A percentile compares a stretch with the other conserved stretches of the same genome.
These are phyloP conservation scores for Calonectria naviculata DNA, from an alignment of 2,329 filamentous ascomycete genomes.

Conservation along the genomic window DNA sequence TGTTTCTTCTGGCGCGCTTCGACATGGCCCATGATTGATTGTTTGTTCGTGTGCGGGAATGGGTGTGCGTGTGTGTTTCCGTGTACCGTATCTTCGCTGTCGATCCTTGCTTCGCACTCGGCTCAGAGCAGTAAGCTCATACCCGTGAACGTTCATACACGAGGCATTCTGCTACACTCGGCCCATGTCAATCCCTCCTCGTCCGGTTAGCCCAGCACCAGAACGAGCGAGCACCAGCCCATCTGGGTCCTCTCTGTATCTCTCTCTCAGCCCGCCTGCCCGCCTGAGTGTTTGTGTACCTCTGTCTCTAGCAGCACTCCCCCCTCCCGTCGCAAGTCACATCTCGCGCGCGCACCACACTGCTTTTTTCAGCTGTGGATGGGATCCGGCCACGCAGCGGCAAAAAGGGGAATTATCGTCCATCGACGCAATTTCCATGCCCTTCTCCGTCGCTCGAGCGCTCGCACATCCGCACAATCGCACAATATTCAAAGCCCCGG, in stretches of 20 bases:
- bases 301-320: slow-evolving; percentile 10
- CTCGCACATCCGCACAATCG: neutral
- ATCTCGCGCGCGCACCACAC: slow-evolving; percentile 1
- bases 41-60: neutral
- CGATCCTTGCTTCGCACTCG: slow-evolving; percentile 15
- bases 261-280: neutral
- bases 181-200: slow-evolving; percentile 9
- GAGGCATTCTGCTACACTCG: slow-evolving; percentile 8
- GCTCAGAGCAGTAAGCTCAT: neutral
- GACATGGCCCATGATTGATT: neutral
- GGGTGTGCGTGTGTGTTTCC: neutral
- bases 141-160: slow-evolving; percentile 9
- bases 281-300: neutral
- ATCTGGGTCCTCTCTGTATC: neutral
- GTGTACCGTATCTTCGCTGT: slow-evolving; percentile 2
- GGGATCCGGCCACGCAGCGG: neutral
- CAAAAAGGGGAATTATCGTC: neutral
- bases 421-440: neutral
- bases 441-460: neutral
- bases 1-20: neutral
- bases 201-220: slow-evolving; percentile 13
- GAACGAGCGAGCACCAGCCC: slow-evolving; percentile 2
- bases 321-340: slow-evolving; percentile 1
- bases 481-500: neutral
- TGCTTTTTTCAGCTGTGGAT: neutral